phyloP scores from a whole-genome alignment of 345 rosid species.

The Eucalyptus dawsonii region DNA sequence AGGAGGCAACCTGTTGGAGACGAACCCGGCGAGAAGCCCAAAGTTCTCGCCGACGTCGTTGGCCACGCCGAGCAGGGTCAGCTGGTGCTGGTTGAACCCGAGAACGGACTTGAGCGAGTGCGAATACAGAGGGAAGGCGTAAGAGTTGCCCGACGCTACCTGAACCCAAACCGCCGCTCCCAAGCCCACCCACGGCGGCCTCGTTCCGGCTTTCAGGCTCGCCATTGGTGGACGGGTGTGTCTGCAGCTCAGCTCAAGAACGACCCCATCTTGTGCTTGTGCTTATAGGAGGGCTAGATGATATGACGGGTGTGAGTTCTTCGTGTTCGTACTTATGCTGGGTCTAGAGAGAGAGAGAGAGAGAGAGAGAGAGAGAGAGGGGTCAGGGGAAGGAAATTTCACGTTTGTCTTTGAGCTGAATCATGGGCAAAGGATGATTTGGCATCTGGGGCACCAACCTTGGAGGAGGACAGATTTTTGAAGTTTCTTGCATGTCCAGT shows the following conservation, averaged over 20 bases:
- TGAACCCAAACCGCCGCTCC: slow-evolving; percentile 65
- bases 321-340: neutral
- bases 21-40: slow-evolving; percentile 53
- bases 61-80: slow-evolving; percentile 65
- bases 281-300: neutral
- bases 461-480: neutral
- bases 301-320: neutral
- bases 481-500: neutral
- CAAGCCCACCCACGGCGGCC: slow-evolving; percentile 71
- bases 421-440: neutral
- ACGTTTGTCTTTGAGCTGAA: neutral
- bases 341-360: neutral
- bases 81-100: slow-evolving; percentile 56
- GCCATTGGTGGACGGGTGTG: neutral
- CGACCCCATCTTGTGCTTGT: neutral
- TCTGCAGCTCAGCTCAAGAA: neutral
- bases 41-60: slow-evolving; percentile 63
- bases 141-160: slow-evolving; percentile 54
- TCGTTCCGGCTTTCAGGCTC: slow-evolving; percentile 41
- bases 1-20: slow-evolving; percentile 55
- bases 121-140: slow-evolving; percentile 64
- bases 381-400: neutral
- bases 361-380: neutral
- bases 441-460: neutral
- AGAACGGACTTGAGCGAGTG: slow-evolving; percentile 57